phyloP scores from a whole-genome alignment of 805 yeast species.

The Kodamaea hsintzibuensis region DNA sequence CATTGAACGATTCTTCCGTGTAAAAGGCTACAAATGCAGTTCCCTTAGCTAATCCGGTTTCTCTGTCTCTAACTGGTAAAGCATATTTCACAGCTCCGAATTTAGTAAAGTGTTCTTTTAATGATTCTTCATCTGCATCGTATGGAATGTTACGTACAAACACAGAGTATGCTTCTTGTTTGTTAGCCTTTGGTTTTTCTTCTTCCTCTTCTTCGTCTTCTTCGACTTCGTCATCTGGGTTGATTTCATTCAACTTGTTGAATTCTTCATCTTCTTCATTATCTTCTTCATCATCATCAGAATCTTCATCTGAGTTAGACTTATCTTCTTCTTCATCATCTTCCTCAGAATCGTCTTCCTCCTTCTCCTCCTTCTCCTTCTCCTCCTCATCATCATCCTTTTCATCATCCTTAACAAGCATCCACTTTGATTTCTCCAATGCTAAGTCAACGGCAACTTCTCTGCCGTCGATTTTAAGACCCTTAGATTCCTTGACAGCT shows the following conservation, averaged over 20 bases:
- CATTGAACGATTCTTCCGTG: slow-evolving; percentile 57
- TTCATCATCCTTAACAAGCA: slow-evolving; percentile 45
- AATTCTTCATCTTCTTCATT: slow-evolving; percentile 26
- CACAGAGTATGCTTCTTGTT: slow-evolving; percentile 67
- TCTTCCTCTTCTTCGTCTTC: slow-evolving; percentile 24
- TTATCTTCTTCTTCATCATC: slow-evolving; percentile 33
- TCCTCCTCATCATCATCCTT: slow-evolving; percentile 40
- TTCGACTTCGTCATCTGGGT: slow-evolving; percentile 35
- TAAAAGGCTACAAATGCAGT: slow-evolving; percentile 92
- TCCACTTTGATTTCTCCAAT: slow-evolving; percentile 84
- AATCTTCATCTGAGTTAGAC: slow-evolving; percentile 29
- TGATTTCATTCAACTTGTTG: slow-evolving; percentile 33
- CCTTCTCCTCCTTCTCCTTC: slow-evolving; percentile 40
- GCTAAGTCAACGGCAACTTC: slow-evolving; percentile 95
- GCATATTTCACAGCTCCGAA: slow-evolving; percentile 93
- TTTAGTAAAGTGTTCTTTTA: slow-evolving; percentile 73
- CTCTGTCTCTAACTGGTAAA: slow-evolving; percentile 85
- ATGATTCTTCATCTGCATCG: slow-evolving; percentile 81
- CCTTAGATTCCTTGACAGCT: slow-evolving; percentile 76
- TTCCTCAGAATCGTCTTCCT: slow-evolving; percentile 36
- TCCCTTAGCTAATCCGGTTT: slow-evolving; percentile 85
- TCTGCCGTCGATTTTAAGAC: slow-evolving; percentile 82
- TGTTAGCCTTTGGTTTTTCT: slow-evolving; percentile 49
- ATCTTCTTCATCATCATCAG: slow-evolving; percentile 30
- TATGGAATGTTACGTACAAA: slow-evolving; percentile 94